Base-by-base conservation (phyloP, 192 early-diverging fungal species). In the Phlyctochytrium bullatum region DNA sequence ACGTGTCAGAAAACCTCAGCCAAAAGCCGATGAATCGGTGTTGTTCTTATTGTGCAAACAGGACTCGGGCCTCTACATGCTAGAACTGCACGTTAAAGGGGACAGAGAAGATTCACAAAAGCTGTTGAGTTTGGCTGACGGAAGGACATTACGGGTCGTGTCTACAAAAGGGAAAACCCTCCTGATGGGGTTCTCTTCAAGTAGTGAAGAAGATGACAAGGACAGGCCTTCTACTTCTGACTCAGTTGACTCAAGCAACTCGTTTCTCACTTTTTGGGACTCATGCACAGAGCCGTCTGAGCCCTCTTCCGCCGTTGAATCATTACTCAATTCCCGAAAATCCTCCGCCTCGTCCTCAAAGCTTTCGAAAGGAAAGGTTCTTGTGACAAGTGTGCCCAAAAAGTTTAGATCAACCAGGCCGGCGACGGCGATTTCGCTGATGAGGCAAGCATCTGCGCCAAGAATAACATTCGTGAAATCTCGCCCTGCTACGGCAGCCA, bases 401-500 rank as follows among this genome's bases (percentile, higher is more conserved):
- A n/a, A n/a, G n/a, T n/a, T n/a, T n/a, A 75, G 78, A 32, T 54
- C 76, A 52, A 54, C 63, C 3, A 64, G 83, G 32, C 83, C 83
- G 23, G 80, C 83, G 17, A 85, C 83, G 14, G 83, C 83, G 3
- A 85, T 85, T 53, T 83, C 78, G 23, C 61, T 85, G 25, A 85
- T 85, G 83, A 65, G 83, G 14, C 61, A 79, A n/a, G 73, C 74
- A 52, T 74, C 73, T 3, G 62, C 61, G 2, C 74, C 65, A 50
- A 71, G 68, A 3, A 82, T 83, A 63, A 76, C 69, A 17, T 36
- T 65, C 34, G 30, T 71, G 12, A 80, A 80, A 40, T 72, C 80
- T 2, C 59, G 83, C 3, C 83, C 83, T n/a, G 73, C 76, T 24
- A 77, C 80, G 3, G 78, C 83, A 17, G 57, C 74, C 4, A 61